These are phyloP conservation scores for Talaromyces sp. DNA, from an alignment of 2,329 filamentous ascomycete species.

Conservation along the genomic window DNA sequence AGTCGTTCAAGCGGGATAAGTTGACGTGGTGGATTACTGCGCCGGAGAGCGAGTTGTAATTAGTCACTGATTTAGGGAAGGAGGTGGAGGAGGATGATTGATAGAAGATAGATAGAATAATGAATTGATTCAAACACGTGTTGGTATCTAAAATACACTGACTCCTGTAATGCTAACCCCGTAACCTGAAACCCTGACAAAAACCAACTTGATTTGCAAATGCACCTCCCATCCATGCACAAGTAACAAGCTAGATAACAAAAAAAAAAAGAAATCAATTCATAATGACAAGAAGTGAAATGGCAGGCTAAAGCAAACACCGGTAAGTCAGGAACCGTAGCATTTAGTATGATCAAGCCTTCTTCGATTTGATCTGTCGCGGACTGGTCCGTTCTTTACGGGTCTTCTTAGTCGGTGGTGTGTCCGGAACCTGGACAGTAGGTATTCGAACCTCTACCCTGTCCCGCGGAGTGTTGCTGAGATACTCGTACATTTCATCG, in stretches of 20 bases:
- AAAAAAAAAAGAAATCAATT: not conserved
- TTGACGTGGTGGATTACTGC: constrained; percentile 57
- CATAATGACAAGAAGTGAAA: not conserved
- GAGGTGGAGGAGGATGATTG: too few species aligned
- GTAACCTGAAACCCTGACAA: not conserved
- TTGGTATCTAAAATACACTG: constrained; percentile 16
- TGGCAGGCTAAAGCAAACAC: not conserved
- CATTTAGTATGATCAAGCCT: not conserved
- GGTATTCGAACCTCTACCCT: constrained; percentile 22
- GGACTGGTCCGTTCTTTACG: constrained; percentile 6
- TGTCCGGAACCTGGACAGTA: constrained; percentile 24
- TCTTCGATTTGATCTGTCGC: constrained; percentile 12
- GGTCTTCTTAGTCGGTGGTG: constrained; percentile 23
- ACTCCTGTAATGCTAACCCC: constrained; percentile 12
- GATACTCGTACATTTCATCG: constrained; percentile 11
- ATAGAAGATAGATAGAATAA: not conserved
- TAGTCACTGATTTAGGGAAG: too few species aligned
- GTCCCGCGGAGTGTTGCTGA: not conserved
- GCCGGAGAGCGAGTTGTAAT: constrained; percentile 42
- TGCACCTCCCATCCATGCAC: constrained; percentile 6
- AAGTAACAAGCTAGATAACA: not conserved
- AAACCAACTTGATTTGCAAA: not conserved
- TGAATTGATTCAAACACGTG: constrained; percentile 5
- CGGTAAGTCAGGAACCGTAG: not conserved
- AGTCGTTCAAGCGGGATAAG: constrained; percentile 75